Base-by-base conservation (phyloP, 441 rosid genomes). In the Macaranga tanarius region DNA sequence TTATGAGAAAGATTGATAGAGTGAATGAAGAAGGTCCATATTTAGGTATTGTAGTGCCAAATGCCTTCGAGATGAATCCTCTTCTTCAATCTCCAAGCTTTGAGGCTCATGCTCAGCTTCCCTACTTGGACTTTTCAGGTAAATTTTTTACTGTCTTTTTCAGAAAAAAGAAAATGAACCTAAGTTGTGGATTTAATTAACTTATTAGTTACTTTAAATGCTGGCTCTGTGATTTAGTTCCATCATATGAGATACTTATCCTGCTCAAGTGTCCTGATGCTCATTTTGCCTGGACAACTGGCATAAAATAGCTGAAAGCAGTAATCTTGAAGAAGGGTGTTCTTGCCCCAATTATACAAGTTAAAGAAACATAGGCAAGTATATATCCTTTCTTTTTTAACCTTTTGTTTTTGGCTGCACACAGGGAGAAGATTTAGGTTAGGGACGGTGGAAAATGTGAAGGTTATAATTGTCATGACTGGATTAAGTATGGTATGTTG, bases 31-130 rank as follows among this genome's bases (percentile, higher is more conserved):
- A 58, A 45, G 92, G 92, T 71, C 89, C 89, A 2, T 86, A 77
- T 66, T 72, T 88, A 0, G 92, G 92, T 9, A 80, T 86, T 48
- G 45, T 87, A 7, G 84, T 83, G 65, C 92, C 95, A 56, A 88
- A 90, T 74, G 65, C 82, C 22, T 92, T 69, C 69, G 95, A 92
- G 82, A 84, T 90, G 85, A 82, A 79, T 72, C 97, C 97, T 81
- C 91, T 92, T 78, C 79, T 92, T 20, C 82, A 69, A 20, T 87
- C 92, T 73, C 31, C 73, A 45, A 80, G 80, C 48, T 92, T 84
- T 81, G 44, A 64, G 19, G 73, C 91, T 22, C 25, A 75, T 80
- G 61, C 48, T 0, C 22, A 44, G 0, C 70, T 83, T 62, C 90
- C 90, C 10, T 80, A 59, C 79, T 66, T 89, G 44, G 92, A 92